Base-by-base conservation (phyloP, 495 filamentous ascomycete genomes). In the Penicillium maclennaniae region DNA sequence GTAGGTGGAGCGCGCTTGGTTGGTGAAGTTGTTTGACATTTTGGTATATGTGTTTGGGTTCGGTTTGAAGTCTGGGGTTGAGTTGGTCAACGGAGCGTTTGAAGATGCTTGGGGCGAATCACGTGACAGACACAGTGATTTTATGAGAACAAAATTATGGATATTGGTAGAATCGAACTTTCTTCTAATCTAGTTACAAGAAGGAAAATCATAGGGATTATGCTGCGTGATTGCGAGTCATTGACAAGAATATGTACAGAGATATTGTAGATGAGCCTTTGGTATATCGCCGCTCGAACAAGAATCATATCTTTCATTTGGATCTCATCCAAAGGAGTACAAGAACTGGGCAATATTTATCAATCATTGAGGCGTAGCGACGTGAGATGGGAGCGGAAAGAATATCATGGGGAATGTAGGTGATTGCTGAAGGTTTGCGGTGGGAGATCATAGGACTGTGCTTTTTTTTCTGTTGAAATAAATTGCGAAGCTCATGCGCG, bases 1-100 rank as follows among this genome's bases (percentile, higher is more conserved):
- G 78, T 98, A 98, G 65, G 95, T 77, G 41, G 88, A 82, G 65
- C 88, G 88, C 44, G 87, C 69, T 62, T 80, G 80, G 27, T 72
- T 56, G 45, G 63, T 45, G 48, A 68, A 12, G 62, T 31, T 48
- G 26, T 66, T 61, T 39, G 20, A 56, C 38, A 51, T 62, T 66
- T 62, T 53, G 3, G 6, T 37, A 47, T 28, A 15, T 12, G 20
- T 48, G 28, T 43, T 6, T 21, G 45, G 39, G n/a, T 26, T 43
- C 40, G 7, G 42, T 46, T 41, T 39, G 45, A 42, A 37, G 10
- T 34, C 14, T 34, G 21, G 46, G 46, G 15, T 45, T 58, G 38
- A 19, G 42, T 17, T 56, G 26, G 19, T 20, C 21, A 20, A 6
- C 15, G 40, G 48, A 37, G 23, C 12, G 26, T n/a, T n/a, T n/a